phyloP scores from a whole-genome alignment of 257 asterid genomes.

The Scutellaria barbata region DNA sequence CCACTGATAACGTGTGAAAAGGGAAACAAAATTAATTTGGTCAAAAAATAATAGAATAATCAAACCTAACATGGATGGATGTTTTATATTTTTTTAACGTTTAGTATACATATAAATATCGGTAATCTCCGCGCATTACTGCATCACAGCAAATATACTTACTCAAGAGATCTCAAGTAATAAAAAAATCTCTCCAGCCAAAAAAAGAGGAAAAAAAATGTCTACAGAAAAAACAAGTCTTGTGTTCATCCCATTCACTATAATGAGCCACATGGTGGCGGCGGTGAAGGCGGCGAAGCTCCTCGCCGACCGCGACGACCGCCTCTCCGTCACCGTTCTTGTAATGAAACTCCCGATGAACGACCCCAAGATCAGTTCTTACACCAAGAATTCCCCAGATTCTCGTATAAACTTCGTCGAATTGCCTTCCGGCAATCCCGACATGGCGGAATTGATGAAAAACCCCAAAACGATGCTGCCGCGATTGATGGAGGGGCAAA shows the following conservation, averaged over 20 bases:
- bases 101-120: too few species aligned
- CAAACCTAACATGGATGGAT: too few species aligned
- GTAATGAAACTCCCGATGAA: conserved; percentile 33
- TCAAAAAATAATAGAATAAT: too few species aligned
- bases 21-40: too few species aligned
- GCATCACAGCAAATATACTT: too few species aligned
- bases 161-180: too few species aligned
- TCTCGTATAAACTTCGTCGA: conserved; percentile 35
- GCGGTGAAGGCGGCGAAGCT: conserved; percentile 44
- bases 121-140: too few species aligned
- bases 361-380: conserved; percentile 33
- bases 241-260: conserved; percentile 50
- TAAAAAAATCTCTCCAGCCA: background rate
- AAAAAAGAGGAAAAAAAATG: background rate
- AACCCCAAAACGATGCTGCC: background rate
- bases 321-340: conserved; percentile 48
- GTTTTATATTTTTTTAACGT: too few species aligned
- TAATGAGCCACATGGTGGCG: conserved; percentile 43
- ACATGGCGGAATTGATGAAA: background rate
- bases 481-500: conserved; percentile 33
- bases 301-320: conserved; percentile 37
- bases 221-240: conserved; percentile 16
- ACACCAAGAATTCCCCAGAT: conserved; percentile 16
- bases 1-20: too few species aligned
- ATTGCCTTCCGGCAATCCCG: conserved; percentile 4